A percentile compares a stretch with the other conserved stretches of the same genome.
These are phyloP conservation scores for Dothideomycetes sp. DNA, from an alignment of 2,329 filamentous ascomycete species.

Conservation along the genomic window DNA sequence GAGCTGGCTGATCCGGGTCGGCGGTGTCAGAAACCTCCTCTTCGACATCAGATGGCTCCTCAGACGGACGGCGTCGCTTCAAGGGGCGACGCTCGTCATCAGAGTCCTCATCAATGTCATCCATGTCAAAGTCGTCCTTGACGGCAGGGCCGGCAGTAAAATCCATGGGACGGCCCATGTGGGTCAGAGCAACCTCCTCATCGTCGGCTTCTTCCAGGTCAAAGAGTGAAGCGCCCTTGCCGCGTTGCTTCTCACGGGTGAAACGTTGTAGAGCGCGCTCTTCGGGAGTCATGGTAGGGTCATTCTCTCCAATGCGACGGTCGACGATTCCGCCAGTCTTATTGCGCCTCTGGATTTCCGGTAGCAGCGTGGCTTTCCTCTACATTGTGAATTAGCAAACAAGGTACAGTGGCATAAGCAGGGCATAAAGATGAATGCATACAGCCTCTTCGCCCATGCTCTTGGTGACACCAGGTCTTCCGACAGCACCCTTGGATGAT, in stretches of 20 bases:
- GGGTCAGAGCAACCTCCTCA: conserved; percentile 56
- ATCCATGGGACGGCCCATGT: conserved; percentile 57
- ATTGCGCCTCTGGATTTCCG: conserved; percentile 79
- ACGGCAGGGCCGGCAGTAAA: conserved; percentile 31
- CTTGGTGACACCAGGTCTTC: conserved; percentile 70
- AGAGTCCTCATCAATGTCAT: conserved; percentile 30
- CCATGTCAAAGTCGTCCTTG: conserved; percentile 50
- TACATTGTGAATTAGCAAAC: conserved; percentile 23
- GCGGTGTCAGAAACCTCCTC: conserved; percentile 30
- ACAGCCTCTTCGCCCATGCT: conserved; percentile 78
- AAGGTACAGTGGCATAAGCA: background rate
- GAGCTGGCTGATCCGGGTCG: conserved; percentile 52
- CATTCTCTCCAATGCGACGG: conserved; percentile 89
- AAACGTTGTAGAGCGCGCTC: conserved; percentile 88
- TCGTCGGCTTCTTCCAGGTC: conserved; percentile 79
- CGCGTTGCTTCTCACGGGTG: conserved; percentile 71
- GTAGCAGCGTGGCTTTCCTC: conserved; percentile 72
- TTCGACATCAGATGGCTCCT: conserved; percentile 46
- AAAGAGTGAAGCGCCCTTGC: conserved; percentile 68
- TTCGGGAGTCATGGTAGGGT: conserved; percentile 86
- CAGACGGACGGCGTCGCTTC: conserved; percentile 27
- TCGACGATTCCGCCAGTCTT: conserved; percentile 90
- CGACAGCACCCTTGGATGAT: conserved; percentile 41
- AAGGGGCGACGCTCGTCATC: conserved; percentile 24
- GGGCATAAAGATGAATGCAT: conserved; percentile 14